A percentile compares a stretch with the other conserved stretches of the same genome.
These are phyloP conservation scores for Nakazawaea ambrosiae DNA, from an alignment of 805 yeast species.

Conservation along the genomic window DNA sequence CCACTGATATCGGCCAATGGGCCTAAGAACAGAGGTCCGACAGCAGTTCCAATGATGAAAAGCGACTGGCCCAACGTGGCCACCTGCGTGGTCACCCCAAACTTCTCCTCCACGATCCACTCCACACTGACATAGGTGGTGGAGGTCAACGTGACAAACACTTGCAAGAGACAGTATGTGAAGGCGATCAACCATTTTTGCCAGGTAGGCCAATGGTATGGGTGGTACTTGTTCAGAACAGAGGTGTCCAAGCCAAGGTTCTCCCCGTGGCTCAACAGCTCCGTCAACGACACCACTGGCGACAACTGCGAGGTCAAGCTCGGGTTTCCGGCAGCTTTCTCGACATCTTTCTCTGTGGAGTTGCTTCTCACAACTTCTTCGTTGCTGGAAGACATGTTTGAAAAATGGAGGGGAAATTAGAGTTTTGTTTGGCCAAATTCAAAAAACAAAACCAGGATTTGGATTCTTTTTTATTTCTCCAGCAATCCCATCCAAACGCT, in stretches of 20 bases:
- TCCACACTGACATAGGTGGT: conserved; percentile 26
- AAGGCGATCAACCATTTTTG: conserved; percentile 19
- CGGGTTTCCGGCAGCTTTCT: not conserved
- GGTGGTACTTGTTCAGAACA: conserved; percentile 24
- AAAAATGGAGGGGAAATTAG: too few species aligned
- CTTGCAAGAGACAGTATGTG: conserved; percentile 23
- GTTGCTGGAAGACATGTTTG: too few species aligned
- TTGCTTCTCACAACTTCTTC: too few species aligned
- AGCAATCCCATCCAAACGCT: too few species aligned
- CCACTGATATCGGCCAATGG: conserved; percentile 30
- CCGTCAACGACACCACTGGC: conserved; percentile 9
- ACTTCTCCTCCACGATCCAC: conserved; percentile 20
- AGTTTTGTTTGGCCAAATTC: too few species aligned
- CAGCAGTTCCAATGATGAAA: conserved; percentile 28
- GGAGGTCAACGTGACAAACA: conserved; percentile 25
- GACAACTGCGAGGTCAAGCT: not conserved
- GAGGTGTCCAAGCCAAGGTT: conserved; percentile 11
- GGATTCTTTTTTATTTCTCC: too few species aligned
- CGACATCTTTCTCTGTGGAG: not conserved
- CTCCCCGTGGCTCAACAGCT: conserved; percentile 10
- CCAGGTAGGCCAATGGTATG: conserved; percentile 23
- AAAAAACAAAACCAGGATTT: too few species aligned
- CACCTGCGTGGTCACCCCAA: conserved; percentile 21
- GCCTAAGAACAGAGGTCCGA: conserved; percentile 29
- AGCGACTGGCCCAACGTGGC: conserved; percentile 28